Conservation (phyloP, 2,329 filamentous ascomycete genomes). For the Hymenoscyphus salicellus region DNA sequence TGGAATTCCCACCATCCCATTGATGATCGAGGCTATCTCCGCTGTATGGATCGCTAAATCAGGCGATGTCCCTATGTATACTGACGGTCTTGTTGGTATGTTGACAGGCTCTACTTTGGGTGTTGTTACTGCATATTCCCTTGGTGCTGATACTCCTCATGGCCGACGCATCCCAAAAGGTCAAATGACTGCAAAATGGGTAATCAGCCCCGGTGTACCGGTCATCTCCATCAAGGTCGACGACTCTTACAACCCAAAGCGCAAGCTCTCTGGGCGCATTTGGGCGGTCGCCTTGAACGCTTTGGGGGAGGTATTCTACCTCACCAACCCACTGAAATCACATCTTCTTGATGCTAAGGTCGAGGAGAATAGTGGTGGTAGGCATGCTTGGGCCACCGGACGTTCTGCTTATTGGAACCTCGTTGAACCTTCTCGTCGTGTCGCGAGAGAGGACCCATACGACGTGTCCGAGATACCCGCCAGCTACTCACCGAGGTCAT, state of each 20-base stretch:
- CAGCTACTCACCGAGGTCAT: constrained; percentile 77
- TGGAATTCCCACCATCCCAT: constrained; percentile 74
- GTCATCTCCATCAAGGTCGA: constrained; percentile 83
- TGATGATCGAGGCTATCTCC: constrained; percentile 67
- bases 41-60: constrained; percentile 91
- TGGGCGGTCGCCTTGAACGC: constrained; percentile 96
- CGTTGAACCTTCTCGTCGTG: constrained; percentile 72
- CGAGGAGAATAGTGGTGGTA: constrained; percentile 55
- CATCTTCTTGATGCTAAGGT: constrained; percentile 45
- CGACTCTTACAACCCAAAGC: constrained; percentile 71
- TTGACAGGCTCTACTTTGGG: constrained; percentile 80
- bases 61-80: constrained; percentile 64
- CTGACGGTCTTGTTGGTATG: constrained; percentile 76
- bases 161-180: constrained; percentile 66
- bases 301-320: constrained; percentile 84
- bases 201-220: constrained; percentile 86
- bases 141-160: constrained; percentile 56
- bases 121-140: constrained; percentile 75
- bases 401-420: constrained; percentile 78
- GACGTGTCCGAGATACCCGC: constrained; percentile 65
- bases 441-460: constrained; percentile 68
- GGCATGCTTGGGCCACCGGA: constrained; percentile 75
- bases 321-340: constrained; percentile 66
- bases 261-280: constrained; percentile 66
- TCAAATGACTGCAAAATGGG: constrained; percentile 84